These are phyloP conservation scores for Yamadazyma endophytica DNA, from an alignment of 805 yeast genomes.

Conservation along the genomic window DNA sequence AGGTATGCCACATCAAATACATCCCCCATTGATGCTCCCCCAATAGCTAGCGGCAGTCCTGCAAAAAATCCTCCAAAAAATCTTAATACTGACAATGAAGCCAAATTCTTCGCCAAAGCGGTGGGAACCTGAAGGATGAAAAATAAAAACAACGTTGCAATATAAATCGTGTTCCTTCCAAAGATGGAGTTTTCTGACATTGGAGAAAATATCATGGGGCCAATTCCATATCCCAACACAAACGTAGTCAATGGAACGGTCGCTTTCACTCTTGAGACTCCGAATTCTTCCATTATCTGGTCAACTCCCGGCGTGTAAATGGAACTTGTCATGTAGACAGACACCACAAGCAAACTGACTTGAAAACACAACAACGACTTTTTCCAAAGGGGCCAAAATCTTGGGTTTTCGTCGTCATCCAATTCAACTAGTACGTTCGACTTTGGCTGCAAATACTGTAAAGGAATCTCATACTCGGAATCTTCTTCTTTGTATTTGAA, in stretches of 20 bases:
- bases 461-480: constrained; percentile 23
- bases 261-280: constrained; percentile 41
- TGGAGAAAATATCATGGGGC: constrained; percentile 59
- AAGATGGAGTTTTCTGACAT: constrained; percentile 50
- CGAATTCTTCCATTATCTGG: constrained; percentile 41
- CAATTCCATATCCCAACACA: constrained; percentile 59
- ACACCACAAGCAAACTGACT: constrained; percentile 17
- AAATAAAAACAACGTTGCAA: constrained; percentile 44
- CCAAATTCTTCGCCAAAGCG: constrained; percentile 48
- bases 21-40: constrained; percentile 55
- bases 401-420: constrained; percentile 54
- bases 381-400: constrained; percentile 47
- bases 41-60: constrained; percentile 53
- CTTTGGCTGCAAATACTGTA: constrained; percentile 14
- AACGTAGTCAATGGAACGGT: constrained; percentile 50
- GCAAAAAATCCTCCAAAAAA: constrained; percentile 52
- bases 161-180: constrained; percentile 52
- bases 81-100: constrained; percentile 47
- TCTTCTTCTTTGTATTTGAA: constrained; percentile 22
- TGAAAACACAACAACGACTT: constrained; percentile 35
- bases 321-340: constrained; percentile 55
- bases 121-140: constrained; percentile 52
- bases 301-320: constrained; percentile 50
- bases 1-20: constrained; percentile 36
- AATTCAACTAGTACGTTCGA: constrained; percentile 23